A percentile compares a stretch with the other conserved stretches of the same genome.
Evolutionary conservation across 352 stramenopile genomes (phyloP).

Genomic region (Pythium phragmiticola): DNA sequence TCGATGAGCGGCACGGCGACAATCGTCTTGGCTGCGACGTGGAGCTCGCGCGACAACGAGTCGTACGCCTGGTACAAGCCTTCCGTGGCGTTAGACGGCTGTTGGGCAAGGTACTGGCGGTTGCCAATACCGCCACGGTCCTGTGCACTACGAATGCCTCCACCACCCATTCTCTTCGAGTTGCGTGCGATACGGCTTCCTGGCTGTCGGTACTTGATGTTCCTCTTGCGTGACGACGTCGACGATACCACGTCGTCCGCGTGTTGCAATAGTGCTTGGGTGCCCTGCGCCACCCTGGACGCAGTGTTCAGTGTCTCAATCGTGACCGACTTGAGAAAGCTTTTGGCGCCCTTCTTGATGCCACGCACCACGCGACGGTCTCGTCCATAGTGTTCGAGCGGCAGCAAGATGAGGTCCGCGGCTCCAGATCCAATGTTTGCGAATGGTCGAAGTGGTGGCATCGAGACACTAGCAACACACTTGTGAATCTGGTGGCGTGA

Average conservation of each 20-base stretch:
- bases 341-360: slow-evolving; percentile 83
- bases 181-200: slow-evolving; percentile 79
- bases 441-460: slow-evolving; percentile 81
- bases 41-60: slow-evolving; percentile 77
- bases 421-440: slow-evolving; percentile 86
- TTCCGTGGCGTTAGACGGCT: slow-evolving; percentile 80
- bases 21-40: slow-evolving; percentile 86
- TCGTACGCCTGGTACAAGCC: slow-evolving; percentile 85
- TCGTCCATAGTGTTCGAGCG: slow-evolving; percentile 84
- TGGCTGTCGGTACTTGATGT: slow-evolving; percentile 79
- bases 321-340: slow-evolving; percentile 86
- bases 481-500: slow-evolving; percentile 88
- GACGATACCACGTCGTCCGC: slow-evolving; percentile 82
- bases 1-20: slow-evolving; percentile 87
- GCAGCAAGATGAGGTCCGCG: slow-evolving; percentile 82
- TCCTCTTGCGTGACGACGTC: slow-evolving; percentile 58
- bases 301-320: slow-evolving; percentile 87
- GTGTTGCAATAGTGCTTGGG: slow-evolving; percentile 77
- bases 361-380: slow-evolving; percentile 82
- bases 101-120: slow-evolving; percentile 79
- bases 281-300: slow-evolving; percentile 80
- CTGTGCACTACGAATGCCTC: slow-evolving; percentile 72
- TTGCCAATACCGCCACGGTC: slow-evolving; percentile 72
- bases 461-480: slow-evolving; percentile 85
- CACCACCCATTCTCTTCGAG: slow-evolving; percentile 72